phyloP scores from a whole-genome alignment of 768 basidiomycete genomes.

The Amyloporia xantha region DNA sequence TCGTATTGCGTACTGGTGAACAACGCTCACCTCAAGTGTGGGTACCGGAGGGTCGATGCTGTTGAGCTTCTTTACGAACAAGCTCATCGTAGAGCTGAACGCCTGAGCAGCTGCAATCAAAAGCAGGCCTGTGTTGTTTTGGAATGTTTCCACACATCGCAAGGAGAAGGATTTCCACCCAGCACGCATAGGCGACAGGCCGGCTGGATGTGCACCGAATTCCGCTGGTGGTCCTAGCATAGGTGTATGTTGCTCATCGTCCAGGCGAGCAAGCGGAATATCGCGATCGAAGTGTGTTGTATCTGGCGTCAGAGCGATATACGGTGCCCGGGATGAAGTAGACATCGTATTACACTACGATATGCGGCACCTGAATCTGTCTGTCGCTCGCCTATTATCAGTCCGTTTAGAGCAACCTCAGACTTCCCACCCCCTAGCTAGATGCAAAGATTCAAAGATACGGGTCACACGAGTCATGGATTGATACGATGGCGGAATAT shows the following conservation, averaged over 20 bases:
- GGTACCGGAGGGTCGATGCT: constrained; percentile 49
- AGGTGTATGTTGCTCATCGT: not conserved
- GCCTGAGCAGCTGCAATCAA: constrained; percentile 52
- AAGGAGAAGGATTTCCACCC: not conserved
- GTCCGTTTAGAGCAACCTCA: too few relatives aligned
- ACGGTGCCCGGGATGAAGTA: not conserved
- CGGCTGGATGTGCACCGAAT: too few relatives aligned
- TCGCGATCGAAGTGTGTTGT: not conserved
- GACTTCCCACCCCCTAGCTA: too few relatives aligned
- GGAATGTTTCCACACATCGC: constrained; percentile 5
- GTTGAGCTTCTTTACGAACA: constrained; percentile 58
- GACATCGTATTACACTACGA: too few relatives aligned
- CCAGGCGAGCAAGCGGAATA: not conserved
- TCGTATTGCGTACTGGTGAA: not conserved
- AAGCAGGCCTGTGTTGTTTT: constrained; percentile 50
- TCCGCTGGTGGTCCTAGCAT: too few relatives aligned
- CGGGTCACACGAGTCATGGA: too few relatives aligned
- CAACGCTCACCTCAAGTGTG: constrained; percentile 40
- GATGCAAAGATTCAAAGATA: too few relatives aligned
- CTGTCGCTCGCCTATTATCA: too few relatives aligned
- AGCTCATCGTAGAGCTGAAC: constrained; percentile 54
- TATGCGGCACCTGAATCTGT: too few relatives aligned
- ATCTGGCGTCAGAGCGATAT: not conserved
- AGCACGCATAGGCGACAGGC: not conserved
- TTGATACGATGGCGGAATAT: too few relatives aligned